These are phyloP conservation scores for Anthracocystis walkeri DNA, from an alignment of 1,284 basidiomycete species.

Conservation along the genomic window DNA sequence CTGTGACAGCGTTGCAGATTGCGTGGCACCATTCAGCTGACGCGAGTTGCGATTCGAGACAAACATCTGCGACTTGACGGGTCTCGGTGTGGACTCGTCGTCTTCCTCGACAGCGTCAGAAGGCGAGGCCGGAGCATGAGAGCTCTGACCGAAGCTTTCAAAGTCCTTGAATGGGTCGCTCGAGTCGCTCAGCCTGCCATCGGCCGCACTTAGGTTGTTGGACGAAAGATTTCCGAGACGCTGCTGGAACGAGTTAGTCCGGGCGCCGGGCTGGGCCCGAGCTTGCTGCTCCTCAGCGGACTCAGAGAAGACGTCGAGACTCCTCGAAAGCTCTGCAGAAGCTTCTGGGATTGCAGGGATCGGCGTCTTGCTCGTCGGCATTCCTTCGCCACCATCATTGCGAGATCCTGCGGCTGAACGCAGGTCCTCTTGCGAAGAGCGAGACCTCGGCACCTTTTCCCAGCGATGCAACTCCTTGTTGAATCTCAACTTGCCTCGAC, in stretches of 20 bases:
- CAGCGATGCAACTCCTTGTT: slow-evolving; percentile 50
- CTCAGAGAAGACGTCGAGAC: slow-evolving; percentile 46
- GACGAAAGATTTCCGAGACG: slow-evolving; percentile 28
- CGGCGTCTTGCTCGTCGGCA: slow-evolving; percentile 29
- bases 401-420: slow-evolving; percentile 38
- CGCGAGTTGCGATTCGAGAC: slow-evolving; percentile 20
- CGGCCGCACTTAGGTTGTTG: slow-evolving; percentile 25
- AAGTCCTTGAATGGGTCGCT: slow-evolving; percentile 56
- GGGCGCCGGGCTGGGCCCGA: slow-evolving; percentile 18
- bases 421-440: slow-evolving; percentile 40
- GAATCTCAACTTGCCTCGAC: slow-evolving; percentile 50
- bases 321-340: slow-evolving; percentile 37
- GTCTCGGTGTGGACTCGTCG: slow-evolving; percentile 30
- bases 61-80: slow-evolving; percentile 34
- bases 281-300: slow-evolving; percentile 40
- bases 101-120: slow-evolving; percentile 10
- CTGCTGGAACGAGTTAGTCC: slow-evolving; percentile 46
- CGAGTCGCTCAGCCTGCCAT: slow-evolving; percentile 40
- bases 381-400: slow-evolving; percentile 18
- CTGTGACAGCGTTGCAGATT: neutral
- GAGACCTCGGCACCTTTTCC: slow-evolving; percentile 42
- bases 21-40: slow-evolving; percentile 4
- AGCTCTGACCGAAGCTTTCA: slow-evolving; percentile 56
- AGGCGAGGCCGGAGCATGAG: slow-evolving; percentile 22
- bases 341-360: slow-evolving; percentile 46